Percentiles rank a stretch among this genome's conserved stretches.
Conservation (phyloP, 2,329 filamentous ascomycete genomes). For the Aspergillus cejpii region DNA sequence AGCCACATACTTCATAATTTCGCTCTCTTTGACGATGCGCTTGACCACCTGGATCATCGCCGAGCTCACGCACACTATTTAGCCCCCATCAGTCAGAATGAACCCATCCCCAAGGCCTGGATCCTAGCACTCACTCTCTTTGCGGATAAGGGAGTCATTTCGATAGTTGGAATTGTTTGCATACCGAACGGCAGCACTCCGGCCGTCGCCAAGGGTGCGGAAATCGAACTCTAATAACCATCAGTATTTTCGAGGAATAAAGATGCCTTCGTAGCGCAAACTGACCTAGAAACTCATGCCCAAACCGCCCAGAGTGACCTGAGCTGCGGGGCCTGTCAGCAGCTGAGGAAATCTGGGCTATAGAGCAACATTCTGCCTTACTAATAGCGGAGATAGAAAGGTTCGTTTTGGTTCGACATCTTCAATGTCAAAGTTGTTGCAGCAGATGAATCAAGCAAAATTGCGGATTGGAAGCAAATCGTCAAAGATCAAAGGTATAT, state of each 20-base stretch:
- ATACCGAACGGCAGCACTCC: slow-evolving; percentile 89
- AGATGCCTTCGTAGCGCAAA: slow-evolving; percentile 6
- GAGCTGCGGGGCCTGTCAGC: slow-evolving; percentile 59
- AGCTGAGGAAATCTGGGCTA: slow-evolving; percentile 36
- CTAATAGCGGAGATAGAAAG: slow-evolving; percentile 98
- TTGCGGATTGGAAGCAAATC: slow-evolving; percentile 7
- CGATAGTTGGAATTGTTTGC: slow-evolving; percentile 99
- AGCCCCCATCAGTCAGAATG: slow-evolving; percentile 15
- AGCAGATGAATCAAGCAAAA: slow-evolving; percentile 1
- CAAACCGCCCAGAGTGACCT: slow-evolving; percentile 93
- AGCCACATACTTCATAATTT: slow-evolving; percentile 78
- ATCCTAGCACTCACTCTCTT: slow-evolving; percentile 72
- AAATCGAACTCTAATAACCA: slow-evolving; percentile 79
- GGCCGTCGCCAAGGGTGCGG: slow-evolving; percentile 81
- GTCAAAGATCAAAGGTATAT: too few relatives aligned
- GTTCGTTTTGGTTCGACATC: slow-evolving; percentile 66
- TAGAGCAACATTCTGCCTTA: slow-evolving; percentile 45
- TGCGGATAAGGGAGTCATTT: slow-evolving; percentile 95
- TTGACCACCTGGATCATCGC: slow-evolving; percentile 89
- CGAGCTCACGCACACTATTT: slow-evolving; percentile 86
- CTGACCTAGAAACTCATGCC: slow-evolving; percentile 92
- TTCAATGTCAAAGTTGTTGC: slow-evolving; percentile 23
- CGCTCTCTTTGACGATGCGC: slow-evolving; percentile 91
- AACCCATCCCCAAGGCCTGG: neutral
- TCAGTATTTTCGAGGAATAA: slow-evolving; percentile 22